phyloP scores from a whole-genome alignment of 768 basidiomycete species.

The Mycena latifolia region DNA sequence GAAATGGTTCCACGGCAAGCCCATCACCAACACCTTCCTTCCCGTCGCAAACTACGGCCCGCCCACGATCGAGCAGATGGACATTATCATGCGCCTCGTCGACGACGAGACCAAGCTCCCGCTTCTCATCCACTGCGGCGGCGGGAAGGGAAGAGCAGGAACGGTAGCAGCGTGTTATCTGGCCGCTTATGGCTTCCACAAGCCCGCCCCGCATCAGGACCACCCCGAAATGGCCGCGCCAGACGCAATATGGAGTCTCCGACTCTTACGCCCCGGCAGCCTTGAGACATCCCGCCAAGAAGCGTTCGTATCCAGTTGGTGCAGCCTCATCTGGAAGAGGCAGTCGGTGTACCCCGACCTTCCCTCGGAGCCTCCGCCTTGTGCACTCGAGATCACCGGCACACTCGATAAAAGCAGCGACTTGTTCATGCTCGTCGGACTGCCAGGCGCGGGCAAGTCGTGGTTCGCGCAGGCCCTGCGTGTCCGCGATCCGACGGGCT shows the following conservation, averaged over 20 bases:
- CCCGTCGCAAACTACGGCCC: slow-evolving; percentile 66
- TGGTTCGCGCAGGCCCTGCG: slow-evolving; percentile 64
- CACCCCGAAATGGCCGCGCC: slow-evolving; percentile 62
- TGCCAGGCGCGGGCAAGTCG: slow-evolving; percentile 73
- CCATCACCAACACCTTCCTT: slow-evolving; percentile 65
- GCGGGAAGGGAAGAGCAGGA: slow-evolving; percentile 73
- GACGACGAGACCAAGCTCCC: slow-evolving; percentile 60
- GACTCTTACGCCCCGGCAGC: slow-evolving; percentile 66
- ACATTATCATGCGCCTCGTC: slow-evolving; percentile 62
- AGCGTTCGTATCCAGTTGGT: slow-evolving; percentile 68
- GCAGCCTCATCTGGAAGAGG: slow-evolving; percentile 70
- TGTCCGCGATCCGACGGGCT: slow-evolving; percentile 56
- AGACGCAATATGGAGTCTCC: slow-evolving; percentile 61
- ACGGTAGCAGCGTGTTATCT: slow-evolving; percentile 73
- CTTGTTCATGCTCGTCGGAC: slow-evolving; percentile 68
- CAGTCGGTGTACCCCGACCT: slow-evolving; percentile 62
- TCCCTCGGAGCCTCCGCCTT: slow-evolving; percentile 64
- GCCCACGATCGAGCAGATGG: slow-evolving; percentile 73
- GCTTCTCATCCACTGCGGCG: slow-evolving; percentile 70
- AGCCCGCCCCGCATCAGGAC: slow-evolving; percentile 52
- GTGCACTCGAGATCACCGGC: slow-evolving; percentile 59
- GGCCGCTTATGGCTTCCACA: slow-evolving; percentile 65
- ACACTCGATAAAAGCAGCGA: slow-evolving; percentile 48
- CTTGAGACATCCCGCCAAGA: slow-evolving; percentile 71
- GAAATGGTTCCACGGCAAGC: slow-evolving; percentile 60